Evolutionary conservation across 2,329 filamentous ascomycete genomes (phyloP), one percentile per base, ranked within the genome.

Genomic region (Apiospora koreana): DNA sequence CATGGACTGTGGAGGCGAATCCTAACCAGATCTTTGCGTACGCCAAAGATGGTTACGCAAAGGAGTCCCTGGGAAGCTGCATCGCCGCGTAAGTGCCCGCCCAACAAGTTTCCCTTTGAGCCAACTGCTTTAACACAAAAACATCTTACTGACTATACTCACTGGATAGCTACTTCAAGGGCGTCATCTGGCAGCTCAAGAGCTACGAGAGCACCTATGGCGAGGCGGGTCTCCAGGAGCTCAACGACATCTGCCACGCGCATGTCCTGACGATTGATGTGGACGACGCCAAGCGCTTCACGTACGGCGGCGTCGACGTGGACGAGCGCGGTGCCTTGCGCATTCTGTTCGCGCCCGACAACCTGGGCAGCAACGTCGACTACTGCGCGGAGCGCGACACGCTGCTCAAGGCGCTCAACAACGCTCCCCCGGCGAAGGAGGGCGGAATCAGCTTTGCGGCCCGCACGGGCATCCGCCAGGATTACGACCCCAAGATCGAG

Each of bases 1-100:
- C 80, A 9, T 89, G 86, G 86, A 87, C 82, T 7, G 78, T 87
- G 42, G 83, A 86, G 9, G 80, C 86, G 74, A 81, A 85, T 72
- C 82, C 84, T 25, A 80, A 79, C 66, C 81, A 81, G 62, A 77
- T 89, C 72, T 87, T 80, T 72, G 82, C 85, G 12, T 87, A 87
- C 70, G 81, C 81, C 25, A 78, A 79, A 18, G 80, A 83, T 0
- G 80, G 79, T 41, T 86, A 81, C 70, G 81, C 78, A 64, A 81
- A 83, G 71, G 78, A 81, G 18, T 82, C 80, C 2, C 77, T 86
- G 3, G 86, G 86, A 5, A 77, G 76, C 70, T 83, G 83, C 74
- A 82, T 88, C 70, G 76, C 77, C 46, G 74, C 75, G 83, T 88
- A 79, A 69, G 81, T 75, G 23, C n/a, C 16, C 5, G 23, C 8